Base-by-base conservation (phyloP, 306 rosid genomes). In the Vachellia collinsii region DNA sequence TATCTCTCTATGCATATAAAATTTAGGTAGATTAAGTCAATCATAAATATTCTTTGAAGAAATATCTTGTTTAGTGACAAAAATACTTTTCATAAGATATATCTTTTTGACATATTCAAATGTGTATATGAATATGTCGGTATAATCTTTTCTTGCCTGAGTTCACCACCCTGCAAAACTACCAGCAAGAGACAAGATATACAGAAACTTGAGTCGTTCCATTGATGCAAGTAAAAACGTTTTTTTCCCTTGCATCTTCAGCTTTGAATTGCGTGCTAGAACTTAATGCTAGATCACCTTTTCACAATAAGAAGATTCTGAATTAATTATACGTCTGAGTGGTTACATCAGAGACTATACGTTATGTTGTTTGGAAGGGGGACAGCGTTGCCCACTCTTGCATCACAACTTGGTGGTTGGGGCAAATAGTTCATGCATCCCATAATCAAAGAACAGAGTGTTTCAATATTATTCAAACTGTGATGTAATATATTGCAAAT, bases 321-420 rank as follows among this genome's bases (percentile, higher is more conserved):
- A 75, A 67, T 56, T 70, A 62, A 75, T 22, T 11, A 73, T 36
- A 38, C 25, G 25, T 25, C 8, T 39, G 46, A 53, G 4, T 3
- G 39, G 86, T 74, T 74, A 74, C 77, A 38, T 83, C 77, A 74
- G 66, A 23, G 73, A 68, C 43, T 1, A 19, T 16, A 68, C 5
- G 56, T 10, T 5, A 71, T 79, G 87, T 69, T 61, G 87, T 79
- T 75, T 50, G 77, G 83, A 79, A 29, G 64, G 74, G 87, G 66
- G 75, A 79, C 84, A 84, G 42, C 17, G 41, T 75, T 70, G 78
- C 87, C 83, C 84, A 84, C 83, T 39, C 19, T 47, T 59, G 66
- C 80, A 41, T 58, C 56, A 74, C 78, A 83, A 11, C 61, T 5
- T 58, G 58, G 58, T 1, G 8, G 36, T 75, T 83, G 63, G 39